Percentiles rank a stretch among this genome's conserved stretches.
Conservation (phyloP, 371 early-diverging fungal genomes). For the Mortierella sp. region DNA sequence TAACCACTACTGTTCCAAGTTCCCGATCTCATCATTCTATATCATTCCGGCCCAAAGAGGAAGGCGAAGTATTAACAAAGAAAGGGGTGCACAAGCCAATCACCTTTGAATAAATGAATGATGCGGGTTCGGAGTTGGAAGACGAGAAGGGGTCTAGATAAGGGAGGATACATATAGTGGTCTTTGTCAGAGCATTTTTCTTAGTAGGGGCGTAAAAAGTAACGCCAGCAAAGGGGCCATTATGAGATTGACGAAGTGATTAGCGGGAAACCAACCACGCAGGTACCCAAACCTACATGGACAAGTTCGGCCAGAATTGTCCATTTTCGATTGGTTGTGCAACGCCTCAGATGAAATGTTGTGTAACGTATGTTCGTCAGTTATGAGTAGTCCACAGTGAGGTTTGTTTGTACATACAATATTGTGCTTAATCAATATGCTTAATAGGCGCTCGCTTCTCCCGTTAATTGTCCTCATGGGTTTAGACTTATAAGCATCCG, state of each 20-base stretch:
- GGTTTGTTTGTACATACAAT: too few species aligned
- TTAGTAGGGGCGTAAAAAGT: constrained; percentile 1
- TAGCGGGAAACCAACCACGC: neutral
- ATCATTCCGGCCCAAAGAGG: neutral
- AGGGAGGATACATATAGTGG: neutral
- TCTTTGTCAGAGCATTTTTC: neutral
- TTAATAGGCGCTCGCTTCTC: neutral
- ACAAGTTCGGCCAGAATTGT: too few species aligned
- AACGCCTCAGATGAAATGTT: neutral
- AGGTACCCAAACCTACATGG: neutral
- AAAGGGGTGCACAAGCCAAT: neutral
- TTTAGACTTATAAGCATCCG: neutral
- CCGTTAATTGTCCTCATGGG: neutral
- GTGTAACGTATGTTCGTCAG: neutral
- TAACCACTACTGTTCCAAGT: neutral
- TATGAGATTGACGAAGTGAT: neutral
- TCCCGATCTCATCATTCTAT: neutral
- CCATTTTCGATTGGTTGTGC: too few species aligned
- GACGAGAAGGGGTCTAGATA: neutral
- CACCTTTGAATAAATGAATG: neutral
- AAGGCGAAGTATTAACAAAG: neutral
- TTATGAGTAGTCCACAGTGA: too few species aligned
- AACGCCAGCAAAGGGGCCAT: neutral
- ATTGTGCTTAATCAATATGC: too few species aligned
- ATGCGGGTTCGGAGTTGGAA: neutral